Percentiles rank a stretch among this genome's conserved stretches.
phyloP scores from a whole-genome alignment of 208 protist genomes.

The Borovskyia barvae region DNA sequence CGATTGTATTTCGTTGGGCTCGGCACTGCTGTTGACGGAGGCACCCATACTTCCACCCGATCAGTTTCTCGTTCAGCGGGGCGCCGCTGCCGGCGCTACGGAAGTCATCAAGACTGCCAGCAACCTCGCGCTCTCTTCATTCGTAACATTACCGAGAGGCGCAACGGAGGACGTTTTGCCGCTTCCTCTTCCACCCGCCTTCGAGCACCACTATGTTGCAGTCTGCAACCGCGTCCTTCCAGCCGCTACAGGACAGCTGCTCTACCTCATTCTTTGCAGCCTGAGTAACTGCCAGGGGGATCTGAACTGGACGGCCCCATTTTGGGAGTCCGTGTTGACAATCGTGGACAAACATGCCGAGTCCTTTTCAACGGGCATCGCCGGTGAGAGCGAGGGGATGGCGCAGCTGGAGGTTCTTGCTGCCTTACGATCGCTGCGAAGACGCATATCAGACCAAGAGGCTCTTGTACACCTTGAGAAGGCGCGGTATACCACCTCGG shows the following conservation, averaged over 20 bases:
- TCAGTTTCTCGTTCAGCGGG: no score
- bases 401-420: conserved; percentile 24
- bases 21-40: conserved; percentile 23
- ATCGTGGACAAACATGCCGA: conserved; percentile 21
- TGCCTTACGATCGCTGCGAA: conserved; percentile 9
- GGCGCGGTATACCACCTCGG: conserved; percentile 1
- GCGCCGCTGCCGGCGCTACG: background rate
- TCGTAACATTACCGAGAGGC: no score
- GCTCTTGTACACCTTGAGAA: conserved; percentile 8
- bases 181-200: background rate
- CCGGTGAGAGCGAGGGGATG: conserved; percentile 5
- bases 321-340: conserved; percentile 13
- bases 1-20: conserved; percentile 25
- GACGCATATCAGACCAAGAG: conserved; percentile 1
- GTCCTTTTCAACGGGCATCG: conserved; percentile 13
- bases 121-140: no score
- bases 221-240: conserved; percentile 25
- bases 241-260: conserved; percentile 18
- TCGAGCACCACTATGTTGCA: conserved; percentile 11
- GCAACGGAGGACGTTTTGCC: background rate
- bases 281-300: conserved; percentile 5
- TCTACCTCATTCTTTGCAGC: conserved; percentile 27
- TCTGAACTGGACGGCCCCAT: background rate
- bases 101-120: background rate
- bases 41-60: no score